These are phyloP conservation scores for Teunomyces lycoperdinae DNA, from an alignment of 805 yeast species.

Conservation along the genomic window DNA sequence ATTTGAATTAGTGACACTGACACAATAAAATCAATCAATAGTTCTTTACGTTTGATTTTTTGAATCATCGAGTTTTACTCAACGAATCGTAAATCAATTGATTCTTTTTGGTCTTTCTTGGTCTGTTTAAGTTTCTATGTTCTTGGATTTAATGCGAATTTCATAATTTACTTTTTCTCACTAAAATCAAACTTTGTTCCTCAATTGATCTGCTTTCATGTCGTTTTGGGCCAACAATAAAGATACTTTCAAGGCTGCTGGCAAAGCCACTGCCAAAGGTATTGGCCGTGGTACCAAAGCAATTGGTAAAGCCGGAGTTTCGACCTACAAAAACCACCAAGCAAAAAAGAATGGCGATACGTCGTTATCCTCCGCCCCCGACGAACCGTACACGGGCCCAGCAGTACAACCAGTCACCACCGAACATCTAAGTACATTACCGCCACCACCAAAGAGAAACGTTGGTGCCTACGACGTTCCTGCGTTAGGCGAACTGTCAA, in stretches of 20 bases:
- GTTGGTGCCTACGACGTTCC: constrained; percentile 28
- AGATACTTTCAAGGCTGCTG: constrained; percentile 48
- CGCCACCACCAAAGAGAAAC: constrained; percentile 46
- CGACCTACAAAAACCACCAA: constrained; percentile 46
- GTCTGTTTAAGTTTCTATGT: too few species aligned
- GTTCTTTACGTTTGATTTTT: too few species aligned
- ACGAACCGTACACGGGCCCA: constrained; percentile 7
- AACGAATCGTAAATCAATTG: too few species aligned
- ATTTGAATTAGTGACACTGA: too few species aligned
- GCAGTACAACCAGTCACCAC: constrained; percentile 14
- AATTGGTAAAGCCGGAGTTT: constrained; percentile 48
- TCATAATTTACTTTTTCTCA: not conserved
- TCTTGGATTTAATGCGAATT: not conserved
- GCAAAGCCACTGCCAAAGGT: constrained; percentile 47
- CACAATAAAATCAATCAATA: too few species aligned
- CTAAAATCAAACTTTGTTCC: not conserved
- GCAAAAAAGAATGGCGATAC: constrained; percentile 22
- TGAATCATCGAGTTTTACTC: too few species aligned
- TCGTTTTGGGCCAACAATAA: constrained; percentile 53
- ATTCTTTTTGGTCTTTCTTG: too few species aligned
- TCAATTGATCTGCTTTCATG: constrained; percentile 7
- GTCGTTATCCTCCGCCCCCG: not conserved
- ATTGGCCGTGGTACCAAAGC: constrained; percentile 51
- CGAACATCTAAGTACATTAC: constrained; percentile 31
- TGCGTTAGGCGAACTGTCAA: constrained; percentile 11